A percentile compares a stretch with the other conserved stretches of the same genome.
These are phyloP conservation scores for Nicotiana otophora DNA, from an alignment of 257 asterid genomes.

Conservation along the genomic window DNA sequence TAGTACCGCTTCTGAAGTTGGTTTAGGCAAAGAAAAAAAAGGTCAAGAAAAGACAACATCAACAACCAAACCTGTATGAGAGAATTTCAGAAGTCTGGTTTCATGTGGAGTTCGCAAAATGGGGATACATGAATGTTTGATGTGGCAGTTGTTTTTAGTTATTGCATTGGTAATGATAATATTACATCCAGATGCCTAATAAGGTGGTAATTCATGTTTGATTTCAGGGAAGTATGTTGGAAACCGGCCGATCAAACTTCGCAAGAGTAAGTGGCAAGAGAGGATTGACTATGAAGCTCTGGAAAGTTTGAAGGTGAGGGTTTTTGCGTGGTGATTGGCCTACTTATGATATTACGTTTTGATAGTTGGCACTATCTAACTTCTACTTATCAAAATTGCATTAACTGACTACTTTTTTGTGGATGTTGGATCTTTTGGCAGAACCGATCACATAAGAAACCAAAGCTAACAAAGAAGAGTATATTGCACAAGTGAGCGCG, in stretches of 20 bases:
- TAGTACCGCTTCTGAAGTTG: neutral
- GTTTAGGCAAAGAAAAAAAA: neutral
- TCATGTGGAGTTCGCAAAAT: neutral
- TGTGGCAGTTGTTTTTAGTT: neutral
- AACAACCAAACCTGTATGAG: neutral
- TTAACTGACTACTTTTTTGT: neutral
- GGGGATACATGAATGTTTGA: neutral
- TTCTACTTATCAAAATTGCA: neutral
- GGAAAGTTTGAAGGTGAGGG: conserved; percentile 63
- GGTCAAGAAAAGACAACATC: neutral
- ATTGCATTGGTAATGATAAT: neutral
- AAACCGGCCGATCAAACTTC: conserved; percentile 89
- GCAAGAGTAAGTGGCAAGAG: conserved; percentile 93
- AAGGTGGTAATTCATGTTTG: neutral
- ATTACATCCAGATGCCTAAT: neutral
- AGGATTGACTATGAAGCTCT: conserved; percentile 67
- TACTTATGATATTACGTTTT: neutral
- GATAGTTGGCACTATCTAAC: neutral
- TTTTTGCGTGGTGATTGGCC: neutral
- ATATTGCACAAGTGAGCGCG: conserved; percentile 15
- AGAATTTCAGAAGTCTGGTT: neutral
- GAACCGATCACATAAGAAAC: conserved; percentile 20
- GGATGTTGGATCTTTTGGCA: conserved; percentile 5
- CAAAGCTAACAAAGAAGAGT: conserved; percentile 17
- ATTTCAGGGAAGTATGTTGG: conserved; percentile 85